Evolutionary conservation across 768 basidiomycete genomes (phyloP).

Genomic region (Cystobasidium tubakii): DNA sequence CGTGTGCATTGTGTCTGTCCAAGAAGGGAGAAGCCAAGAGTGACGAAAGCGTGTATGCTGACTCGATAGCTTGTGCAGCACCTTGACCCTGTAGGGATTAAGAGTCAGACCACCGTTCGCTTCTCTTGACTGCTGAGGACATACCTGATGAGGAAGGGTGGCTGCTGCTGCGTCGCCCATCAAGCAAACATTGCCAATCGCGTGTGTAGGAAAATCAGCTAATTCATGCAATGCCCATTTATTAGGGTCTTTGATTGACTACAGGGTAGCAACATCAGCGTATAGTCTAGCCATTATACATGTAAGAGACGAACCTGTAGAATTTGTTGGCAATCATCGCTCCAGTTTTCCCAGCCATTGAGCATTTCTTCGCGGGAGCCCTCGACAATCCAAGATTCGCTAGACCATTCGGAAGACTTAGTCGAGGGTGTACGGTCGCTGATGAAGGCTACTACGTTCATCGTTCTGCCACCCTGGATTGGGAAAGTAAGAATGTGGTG

Average conservation of each 20-base stretch:
- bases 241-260: slow-evolving; percentile 16
- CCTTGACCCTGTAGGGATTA: neutral
- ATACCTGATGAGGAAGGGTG: slow-evolving; percentile 20
- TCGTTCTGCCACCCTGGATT: slow-evolving; percentile 4
- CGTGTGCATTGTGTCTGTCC: slow-evolving; percentile 1
- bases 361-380: slow-evolving; percentile 27
- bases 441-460: slow-evolving; percentile 21
- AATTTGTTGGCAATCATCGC: slow-evolving; percentile 22
- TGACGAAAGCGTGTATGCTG: slow-evolving; percentile 6
- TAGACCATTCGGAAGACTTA: neutral
- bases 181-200: slow-evolving; percentile 12
- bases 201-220: slow-evolving; percentile 17
- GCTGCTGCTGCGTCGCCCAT: slow-evolving; percentile 23
- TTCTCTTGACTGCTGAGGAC: neutral
- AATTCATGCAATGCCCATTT: slow-evolving; percentile 30
- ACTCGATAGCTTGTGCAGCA: slow-evolving; percentile 16
- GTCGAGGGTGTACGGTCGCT: neutral
- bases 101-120: neutral
- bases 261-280: neutral
- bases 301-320: neutral
- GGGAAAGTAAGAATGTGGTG: slow-evolving; percentile 30
- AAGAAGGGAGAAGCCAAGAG: neutral
- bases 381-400: slow-evolving; percentile 8
- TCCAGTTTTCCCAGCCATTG: slow-evolving; percentile 25
- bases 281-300: too few relatives aligned